A percentile compares a stretch with the other conserved stretches of the same genome.
Evolutionary conservation across 225 moss, liverwort and hornwort genomes (phyloP).

Genomic region (Climacium dendroides): DNA sequence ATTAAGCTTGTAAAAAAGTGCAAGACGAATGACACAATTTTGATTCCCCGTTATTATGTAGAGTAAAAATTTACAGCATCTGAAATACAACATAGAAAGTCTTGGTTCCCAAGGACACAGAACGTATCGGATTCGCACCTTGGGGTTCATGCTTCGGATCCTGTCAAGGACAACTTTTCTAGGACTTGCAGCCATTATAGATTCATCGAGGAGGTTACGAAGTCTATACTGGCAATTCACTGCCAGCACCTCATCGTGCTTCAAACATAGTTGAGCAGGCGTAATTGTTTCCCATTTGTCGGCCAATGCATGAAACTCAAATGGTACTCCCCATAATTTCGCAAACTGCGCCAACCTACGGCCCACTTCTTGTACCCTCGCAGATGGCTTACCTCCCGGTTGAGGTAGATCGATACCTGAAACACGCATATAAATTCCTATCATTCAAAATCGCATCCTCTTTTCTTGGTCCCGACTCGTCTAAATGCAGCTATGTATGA

Average conservation of each 20-base stretch:
- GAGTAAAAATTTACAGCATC: neutral
- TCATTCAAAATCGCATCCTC: neutral
- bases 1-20: neutral
- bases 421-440: neutral
- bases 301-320: conserved; percentile 75
- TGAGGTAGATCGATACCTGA: conserved; percentile 75
- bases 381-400: conserved; percentile 56
- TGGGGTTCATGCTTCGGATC: conserved; percentile 70
- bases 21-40: neutral
- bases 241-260: conserved; percentile 64
- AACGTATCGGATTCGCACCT: neutral
- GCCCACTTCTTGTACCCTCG: conserved; percentile 62
- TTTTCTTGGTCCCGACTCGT: neutral
- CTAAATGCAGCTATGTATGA: neutral
- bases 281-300: conserved; percentile 84
- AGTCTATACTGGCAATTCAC: conserved; percentile 65
- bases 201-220: conserved; percentile 71
- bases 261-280: conserved; percentile 45
- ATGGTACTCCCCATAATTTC: conserved; percentile 44
- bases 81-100: neutral
- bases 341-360: conserved; percentile 60
- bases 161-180: conserved; percentile 58
- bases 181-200: conserved; percentile 80
- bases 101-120: neutral
- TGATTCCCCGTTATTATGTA: neutral